Percentiles rank a stretch among this genome's conserved stretches.
Conservation (phyloP, 257 asterid genomes). For the Nicotiana benthamiana region DNA sequence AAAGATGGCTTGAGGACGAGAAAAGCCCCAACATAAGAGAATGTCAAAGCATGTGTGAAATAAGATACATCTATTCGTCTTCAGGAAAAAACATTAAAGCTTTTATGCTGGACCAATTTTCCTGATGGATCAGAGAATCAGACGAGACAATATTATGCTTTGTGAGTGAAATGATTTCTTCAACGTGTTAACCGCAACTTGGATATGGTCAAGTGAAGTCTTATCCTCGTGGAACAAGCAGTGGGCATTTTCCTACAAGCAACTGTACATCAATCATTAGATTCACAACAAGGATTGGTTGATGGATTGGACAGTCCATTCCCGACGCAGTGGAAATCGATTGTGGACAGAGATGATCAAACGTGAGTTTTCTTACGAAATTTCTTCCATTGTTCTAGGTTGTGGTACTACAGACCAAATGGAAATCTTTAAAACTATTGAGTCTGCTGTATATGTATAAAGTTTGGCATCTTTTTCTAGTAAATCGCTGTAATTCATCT, state of each 20-base stretch:
- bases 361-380: background rate
- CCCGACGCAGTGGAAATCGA: no score
- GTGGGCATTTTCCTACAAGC: background rate
- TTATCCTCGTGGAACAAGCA: background rate
- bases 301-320: background rate
- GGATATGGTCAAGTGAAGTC: background rate
- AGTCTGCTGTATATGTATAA: background rate
- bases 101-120: background rate
- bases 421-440: background rate
- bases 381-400: background rate
- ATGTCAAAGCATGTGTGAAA: background rate
- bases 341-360: background rate
- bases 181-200: background rate
- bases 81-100: background rate
- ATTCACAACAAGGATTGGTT: background rate
- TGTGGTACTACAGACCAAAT: background rate
- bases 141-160: background rate
- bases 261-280: background rate
- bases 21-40: background rate
- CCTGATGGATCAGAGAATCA: background rate
- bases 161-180: background rate
- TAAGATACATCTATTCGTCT: background rate
- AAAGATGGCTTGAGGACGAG: background rate
- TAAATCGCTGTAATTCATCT: background rate
- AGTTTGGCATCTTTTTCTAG: background rate